Evolutionary conservation across 108 stramenopile species (phyloP), one percentile per base, ranked within the genome.

Genomic region (Pseudonitzschia multistriata): DNA sequence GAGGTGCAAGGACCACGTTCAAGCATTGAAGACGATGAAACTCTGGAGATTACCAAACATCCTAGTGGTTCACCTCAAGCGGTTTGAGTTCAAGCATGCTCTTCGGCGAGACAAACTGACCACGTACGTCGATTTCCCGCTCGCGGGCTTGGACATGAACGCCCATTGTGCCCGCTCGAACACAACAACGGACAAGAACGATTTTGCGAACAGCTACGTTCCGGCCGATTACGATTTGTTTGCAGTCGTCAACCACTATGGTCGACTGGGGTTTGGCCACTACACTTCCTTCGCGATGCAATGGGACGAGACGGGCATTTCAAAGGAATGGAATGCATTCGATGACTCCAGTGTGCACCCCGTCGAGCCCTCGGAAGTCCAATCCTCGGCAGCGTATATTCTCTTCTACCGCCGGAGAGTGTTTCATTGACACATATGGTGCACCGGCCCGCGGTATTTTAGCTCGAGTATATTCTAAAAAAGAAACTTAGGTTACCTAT

Each of bases 261-360:
- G 98, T 13, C 81, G 92, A 49, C 77, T 99, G 76, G 95, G 98
- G n/a, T 96, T 88, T 54, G 98, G 98, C 0, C 98, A 99, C 65
- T 99, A 99, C 74, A 97, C 96, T 42, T 96, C 98, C 1, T 88
- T 76, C 66, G 91, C 91, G 34, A 81, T 95, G 61, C 70, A 82
- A 37, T 86, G 81, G 78, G 76, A 88, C 52, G 91, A 89, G 73
- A 60, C 57, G 13, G 80, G 67, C 17, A 76, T 86, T 3, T 73
- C 74, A 0, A 74, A 76, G 31, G 71, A 78, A 56, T 93, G 88
- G 87, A 37, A 49, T 27, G 82, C 85, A 17, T 93, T 87, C 79
- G 88, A 93, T 52, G 91, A 93, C 78, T 86, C 88, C 7, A 84
- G 39, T 63, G 88, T 92, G 14, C 60, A 62, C 10, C 45, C 55